Percentiles rank a stretch among this genome's conserved stretches.
These are phyloP conservation scores for Plenodomus biglobosus DNA, from an alignment of 2,329 filamentous ascomycete genomes.

Conservation along the genomic window DNA sequence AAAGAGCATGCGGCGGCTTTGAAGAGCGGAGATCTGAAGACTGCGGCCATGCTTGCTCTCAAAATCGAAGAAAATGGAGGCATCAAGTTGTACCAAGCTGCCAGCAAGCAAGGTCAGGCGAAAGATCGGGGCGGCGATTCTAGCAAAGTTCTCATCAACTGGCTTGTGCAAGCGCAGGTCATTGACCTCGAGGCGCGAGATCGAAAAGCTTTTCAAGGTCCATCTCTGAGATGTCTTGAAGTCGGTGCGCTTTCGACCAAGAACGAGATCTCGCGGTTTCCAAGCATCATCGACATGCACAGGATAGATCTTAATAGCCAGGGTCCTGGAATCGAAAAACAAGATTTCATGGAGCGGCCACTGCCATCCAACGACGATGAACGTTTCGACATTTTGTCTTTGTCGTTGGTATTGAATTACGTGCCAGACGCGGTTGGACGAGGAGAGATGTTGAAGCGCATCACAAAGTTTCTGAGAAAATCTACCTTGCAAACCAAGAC, in stretches of 20 bases:
- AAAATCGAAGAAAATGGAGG: conserved; percentile 61
- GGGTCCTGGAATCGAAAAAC: conserved; percentile 74
- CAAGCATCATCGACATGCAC: conserved; percentile 69
- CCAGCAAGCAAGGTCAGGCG: conserved; percentile 64
- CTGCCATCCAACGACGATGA: conserved; percentile 64
- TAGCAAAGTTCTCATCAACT: conserved; percentile 60
- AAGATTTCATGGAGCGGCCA: conserved; percentile 92
- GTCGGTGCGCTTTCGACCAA: conserved; percentile 81
- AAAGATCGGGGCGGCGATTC: conserved; percentile 64
- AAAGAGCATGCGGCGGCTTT: conserved; percentile 58
- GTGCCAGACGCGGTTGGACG: conserved; percentile 74
- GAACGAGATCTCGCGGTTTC: conserved; percentile 76
- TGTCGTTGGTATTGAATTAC: conserved; percentile 93
- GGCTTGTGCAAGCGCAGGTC: conserved; percentile 50
- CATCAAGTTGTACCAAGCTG: conserved; percentile 61
- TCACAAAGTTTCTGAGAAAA: conserved; percentile 36
- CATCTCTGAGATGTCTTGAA: conserved; percentile 70
- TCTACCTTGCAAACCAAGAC: conserved; percentile 7
- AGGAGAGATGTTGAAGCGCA: conserved; percentile 74
- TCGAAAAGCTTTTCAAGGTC: conserved; percentile 2
- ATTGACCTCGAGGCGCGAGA: conserved; percentile 14
- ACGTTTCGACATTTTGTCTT: conserved; percentile 83
- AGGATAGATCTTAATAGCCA: conserved; percentile 92
- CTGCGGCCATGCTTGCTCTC: conserved; percentile 48
- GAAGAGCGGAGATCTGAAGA: conserved; percentile 44